phyloP scores from a whole-genome alignment of 2,329 filamentous ascomycete genomes.

The Fusarium mexicanum region DNA sequence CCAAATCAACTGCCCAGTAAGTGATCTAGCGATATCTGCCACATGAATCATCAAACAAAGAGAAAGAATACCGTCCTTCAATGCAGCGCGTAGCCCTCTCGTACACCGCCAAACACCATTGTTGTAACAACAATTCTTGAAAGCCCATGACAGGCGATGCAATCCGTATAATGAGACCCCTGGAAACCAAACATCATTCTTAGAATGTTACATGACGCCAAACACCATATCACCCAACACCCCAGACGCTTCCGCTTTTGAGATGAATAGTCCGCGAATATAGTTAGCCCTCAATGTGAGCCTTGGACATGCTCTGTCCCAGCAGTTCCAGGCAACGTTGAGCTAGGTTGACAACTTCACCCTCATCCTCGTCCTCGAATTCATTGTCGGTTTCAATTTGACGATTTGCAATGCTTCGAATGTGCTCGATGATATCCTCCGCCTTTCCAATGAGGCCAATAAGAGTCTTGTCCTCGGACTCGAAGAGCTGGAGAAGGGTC shows the following conservation, averaged over 20 bases:
- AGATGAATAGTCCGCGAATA: conserved; percentile 30
- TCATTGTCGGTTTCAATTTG: conserved; percentile 89
- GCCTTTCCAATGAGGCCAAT: conserved; percentile 89
- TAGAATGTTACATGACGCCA: conserved; percentile 44
- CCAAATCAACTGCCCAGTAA: conserved; percentile 29
- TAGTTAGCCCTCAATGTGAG: conserved; percentile 79
- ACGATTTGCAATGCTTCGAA: conserved; percentile 89
- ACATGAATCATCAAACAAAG: conserved; percentile 49
- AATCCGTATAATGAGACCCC: conserved; percentile 33
- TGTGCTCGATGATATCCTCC: conserved; percentile 90
- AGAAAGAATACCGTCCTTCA: conserved; percentile 34
- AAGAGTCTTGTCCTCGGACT: conserved; percentile 92
- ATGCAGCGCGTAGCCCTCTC: conserved; percentile 13
- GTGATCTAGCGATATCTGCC: conserved; percentile 38
- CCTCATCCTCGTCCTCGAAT: conserved; percentile 88
- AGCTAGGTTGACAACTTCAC: conserved; percentile 90
- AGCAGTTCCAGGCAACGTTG: conserved; percentile 89
- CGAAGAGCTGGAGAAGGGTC: conserved; percentile 93
- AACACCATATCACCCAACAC: conserved; percentile 41
- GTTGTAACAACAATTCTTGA: conserved; percentile 25
- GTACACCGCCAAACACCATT: conserved; percentile 29
- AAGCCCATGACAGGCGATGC: conserved; percentile 33
- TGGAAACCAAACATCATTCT: conserved; percentile 42
- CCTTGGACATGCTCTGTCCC: conserved; percentile 78
- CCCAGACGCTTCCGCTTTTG: conserved; percentile 43